Evolutionary conservation across 164 flowering plant species (phyloP).

Genomic region (Piper longum): DNA sequence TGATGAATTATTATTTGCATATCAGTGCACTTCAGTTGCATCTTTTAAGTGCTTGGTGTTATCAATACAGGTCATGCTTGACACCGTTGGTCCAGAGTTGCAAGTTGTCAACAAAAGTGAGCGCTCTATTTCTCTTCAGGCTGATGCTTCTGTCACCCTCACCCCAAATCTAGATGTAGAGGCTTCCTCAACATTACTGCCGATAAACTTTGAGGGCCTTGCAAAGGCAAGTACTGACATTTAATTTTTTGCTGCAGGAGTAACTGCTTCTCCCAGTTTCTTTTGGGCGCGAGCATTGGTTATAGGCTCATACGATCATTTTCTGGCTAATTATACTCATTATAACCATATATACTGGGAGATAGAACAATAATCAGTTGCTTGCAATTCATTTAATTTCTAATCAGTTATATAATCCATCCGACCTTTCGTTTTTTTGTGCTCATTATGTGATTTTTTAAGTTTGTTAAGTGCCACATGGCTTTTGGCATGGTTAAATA

Average conservation of each 20-base stretch:
- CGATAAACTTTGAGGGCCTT: slow-evolving; percentile 59
- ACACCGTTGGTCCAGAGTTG: slow-evolving; percentile 81
- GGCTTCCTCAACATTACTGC: slow-evolving; percentile 55
- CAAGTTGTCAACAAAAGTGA: slow-evolving; percentile 65
- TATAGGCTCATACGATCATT: background rate
- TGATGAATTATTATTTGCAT: no score
- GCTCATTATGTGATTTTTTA: no score
- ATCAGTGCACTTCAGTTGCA: background rate
- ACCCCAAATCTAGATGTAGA: slow-evolving; percentile 60
- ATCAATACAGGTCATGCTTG: slow-evolving; percentile 65
- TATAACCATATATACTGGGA: background rate
- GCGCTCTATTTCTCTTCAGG: slow-evolving; percentile 44
- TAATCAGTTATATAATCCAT: no score
- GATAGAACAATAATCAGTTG: background rate
- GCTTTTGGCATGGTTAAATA: background rate
- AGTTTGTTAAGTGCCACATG: background rate
- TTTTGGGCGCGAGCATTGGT: background rate
- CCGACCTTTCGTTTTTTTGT: no score
- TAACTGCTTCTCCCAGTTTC: background rate
- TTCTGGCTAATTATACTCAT: background rate
- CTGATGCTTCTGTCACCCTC: slow-evolving; percentile 39
- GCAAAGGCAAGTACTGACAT: slow-evolving; percentile 29
- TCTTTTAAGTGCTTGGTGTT: background rate
- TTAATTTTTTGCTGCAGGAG: no score
- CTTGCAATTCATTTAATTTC: no score